Evolutionary conservation across 257 asterid genomes (phyloP).

Genomic region (Scutellaria galericulata): DNA sequence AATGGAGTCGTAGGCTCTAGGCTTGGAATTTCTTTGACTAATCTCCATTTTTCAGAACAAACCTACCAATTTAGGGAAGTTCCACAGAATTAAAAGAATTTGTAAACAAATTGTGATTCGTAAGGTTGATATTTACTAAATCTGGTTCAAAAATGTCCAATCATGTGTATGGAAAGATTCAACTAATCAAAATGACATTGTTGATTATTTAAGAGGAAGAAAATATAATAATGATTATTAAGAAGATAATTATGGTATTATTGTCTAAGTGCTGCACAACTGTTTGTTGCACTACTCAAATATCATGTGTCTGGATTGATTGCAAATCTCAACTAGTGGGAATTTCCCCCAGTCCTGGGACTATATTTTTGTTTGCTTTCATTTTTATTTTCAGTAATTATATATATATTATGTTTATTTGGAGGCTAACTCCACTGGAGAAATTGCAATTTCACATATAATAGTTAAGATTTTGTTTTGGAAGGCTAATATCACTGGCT

Average conservation of each 20-base stretch:
- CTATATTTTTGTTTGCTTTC: not conserved
- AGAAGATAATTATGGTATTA: constrained; percentile 28
- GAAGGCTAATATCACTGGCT: too few species aligned
- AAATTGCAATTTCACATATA: too few species aligned
- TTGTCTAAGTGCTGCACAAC: constrained; percentile 45
- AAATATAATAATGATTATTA: constrained; percentile 35
- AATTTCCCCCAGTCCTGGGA: not conserved
- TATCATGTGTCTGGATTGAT: constrained; percentile 23
- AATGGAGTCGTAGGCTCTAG: constrained; percentile 50
- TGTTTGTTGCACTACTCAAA: constrained; percentile 42
- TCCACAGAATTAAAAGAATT: constrained; percentile 31
- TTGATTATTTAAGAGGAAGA: constrained; percentile 11
- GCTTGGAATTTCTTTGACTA: constrained; percentile 59
- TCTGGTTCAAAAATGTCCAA: constrained; percentile 43
- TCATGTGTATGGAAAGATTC: constrained; percentile 34
- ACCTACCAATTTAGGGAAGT: constrained; percentile 37
- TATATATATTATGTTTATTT: not conserved
- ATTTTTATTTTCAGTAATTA: not conserved
- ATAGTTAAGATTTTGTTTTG: too few species aligned
- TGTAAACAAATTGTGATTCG: constrained; percentile 38
- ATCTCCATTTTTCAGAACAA: constrained; percentile 31
- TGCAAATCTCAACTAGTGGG: constrained; percentile 21
- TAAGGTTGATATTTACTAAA: constrained; percentile 16
- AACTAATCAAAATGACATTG: constrained; percentile 24
- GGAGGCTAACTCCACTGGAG: too few species aligned